Evolutionary conservation across 208 protist genomes (phyloP).

Genomic region (Trichomonas gallinae): DNA sequence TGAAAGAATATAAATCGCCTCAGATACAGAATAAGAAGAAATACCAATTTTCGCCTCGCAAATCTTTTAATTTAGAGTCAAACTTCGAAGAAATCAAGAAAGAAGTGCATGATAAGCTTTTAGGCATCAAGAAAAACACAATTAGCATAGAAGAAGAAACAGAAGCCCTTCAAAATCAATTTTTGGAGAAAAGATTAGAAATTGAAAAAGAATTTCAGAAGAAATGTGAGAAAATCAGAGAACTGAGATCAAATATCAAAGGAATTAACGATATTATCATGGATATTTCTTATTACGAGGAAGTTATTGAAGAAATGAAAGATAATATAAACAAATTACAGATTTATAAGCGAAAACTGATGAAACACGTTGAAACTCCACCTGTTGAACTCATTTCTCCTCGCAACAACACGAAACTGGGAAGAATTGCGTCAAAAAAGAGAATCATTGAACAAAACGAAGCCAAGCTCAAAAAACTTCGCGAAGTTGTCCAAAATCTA

Average conservation of each 20-base stretch:
- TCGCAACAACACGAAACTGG: not conserved
- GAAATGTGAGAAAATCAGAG: not conserved
- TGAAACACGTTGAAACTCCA: not conserved
- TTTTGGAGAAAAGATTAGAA: not conserved
- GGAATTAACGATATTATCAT: not conserved
- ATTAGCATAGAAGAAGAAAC: not conserved
- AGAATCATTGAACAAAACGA: not conserved
- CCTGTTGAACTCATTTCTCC: not conserved
- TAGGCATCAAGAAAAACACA: not conserved
- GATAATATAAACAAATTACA: not conserved
- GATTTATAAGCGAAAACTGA: not conserved
- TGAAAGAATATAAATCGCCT: not conserved
- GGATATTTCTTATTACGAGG: not conserved
- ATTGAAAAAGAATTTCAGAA: not conserved
- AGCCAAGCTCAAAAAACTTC: not conserved
- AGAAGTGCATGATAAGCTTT: not conserved
- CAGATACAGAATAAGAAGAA: not conserved
- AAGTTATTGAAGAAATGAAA: not conserved
- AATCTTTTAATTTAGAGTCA: not conserved
- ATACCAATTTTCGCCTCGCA: not conserved
- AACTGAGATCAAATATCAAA: not conserved
- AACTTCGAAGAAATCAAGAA: not conserved
- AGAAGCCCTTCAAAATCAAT: not conserved
- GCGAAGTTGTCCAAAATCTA: not conserved
- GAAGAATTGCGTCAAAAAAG: not conserved